These are phyloP conservation scores for Saccharomyces eubayanus DNA, from an alignment of 805 yeast species.

Conservation along the genomic window DNA sequence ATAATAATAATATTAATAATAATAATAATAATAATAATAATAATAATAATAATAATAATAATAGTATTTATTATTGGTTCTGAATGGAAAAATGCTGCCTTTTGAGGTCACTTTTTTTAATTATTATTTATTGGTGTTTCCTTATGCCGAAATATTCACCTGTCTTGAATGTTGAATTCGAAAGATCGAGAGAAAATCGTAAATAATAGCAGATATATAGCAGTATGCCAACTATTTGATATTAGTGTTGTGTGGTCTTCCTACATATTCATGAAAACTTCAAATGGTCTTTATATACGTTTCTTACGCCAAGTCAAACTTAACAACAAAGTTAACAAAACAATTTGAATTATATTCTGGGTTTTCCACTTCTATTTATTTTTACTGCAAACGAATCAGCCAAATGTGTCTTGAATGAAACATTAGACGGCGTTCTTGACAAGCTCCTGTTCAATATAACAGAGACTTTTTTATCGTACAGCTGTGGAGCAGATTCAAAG, in stretches of 20 bases:
- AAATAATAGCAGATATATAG: too few species aligned
- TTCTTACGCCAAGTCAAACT: background rate
- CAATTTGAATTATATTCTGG: background rate
- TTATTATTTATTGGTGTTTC: too few species aligned
- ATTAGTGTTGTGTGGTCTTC: too few species aligned
- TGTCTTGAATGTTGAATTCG: too few species aligned
- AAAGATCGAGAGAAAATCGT: too few species aligned
- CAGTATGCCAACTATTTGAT: too few species aligned
- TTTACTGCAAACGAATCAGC: conserved; percentile 53
- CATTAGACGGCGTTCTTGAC: conserved; percentile 64
- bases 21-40: background rate
- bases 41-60: background rate
- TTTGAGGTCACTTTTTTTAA: too few species aligned
- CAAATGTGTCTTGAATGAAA: conserved; percentile 67
- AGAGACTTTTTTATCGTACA: conserved; percentile 72
- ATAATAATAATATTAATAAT: background rate
- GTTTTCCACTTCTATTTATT: conserved; percentile 15
- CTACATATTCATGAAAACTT: too few species aligned
- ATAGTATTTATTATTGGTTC: background rate
- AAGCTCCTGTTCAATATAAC: conserved; percentile 64
- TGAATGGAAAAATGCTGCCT: background rate
- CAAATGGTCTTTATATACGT: conserved; percentile 10
- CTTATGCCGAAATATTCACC: too few species aligned
- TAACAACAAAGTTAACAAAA: too few species aligned
- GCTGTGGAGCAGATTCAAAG: conserved; percentile 66